Evolutionary conservation across 2,329 filamentous ascomycete species (phyloP), one percentile per base, ranked within the genome.

Genomic region (Alternaria triticimaculans): DNA sequence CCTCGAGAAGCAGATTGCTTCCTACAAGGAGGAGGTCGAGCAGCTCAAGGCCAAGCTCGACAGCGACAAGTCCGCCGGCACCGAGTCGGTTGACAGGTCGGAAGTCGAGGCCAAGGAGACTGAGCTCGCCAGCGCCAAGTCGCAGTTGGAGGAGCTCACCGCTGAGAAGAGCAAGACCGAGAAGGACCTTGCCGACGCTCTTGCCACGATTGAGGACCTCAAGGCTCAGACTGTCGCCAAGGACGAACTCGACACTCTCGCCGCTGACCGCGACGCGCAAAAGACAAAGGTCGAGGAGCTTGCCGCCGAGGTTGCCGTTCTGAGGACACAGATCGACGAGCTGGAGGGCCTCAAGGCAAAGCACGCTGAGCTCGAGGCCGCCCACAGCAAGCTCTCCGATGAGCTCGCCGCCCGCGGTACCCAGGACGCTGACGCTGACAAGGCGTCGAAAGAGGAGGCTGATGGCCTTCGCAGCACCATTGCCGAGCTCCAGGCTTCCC

Each of bases 91-190:
- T 3, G 69, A 72, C 37, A 72, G 71, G 50, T 62, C 55, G 41
- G 73, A 76, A 12, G 37, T 77, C 18, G 72, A 77, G 41, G 68
- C 73, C 20, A 80, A 79, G 67, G 70, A 75, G 23, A 64, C 61
- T 53, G 71, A 76, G 15, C 63, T 74, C 28, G 61, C 61, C 18
- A 64, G 68, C 54, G 70, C 65, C 33, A 65, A 67, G 53, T 62
- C 66, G 48, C 71, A 71, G 55, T 60, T 72, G 18, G 67, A 74
- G 43, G 50, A 66, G 37, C 58, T 70, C 8, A 63, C 66, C 7
- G 53, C 61, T 23, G 61, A 67, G 5, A 69, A 66, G 56, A 58
- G 41, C 48, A 55, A 44, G 43, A 58, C 58, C 10, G 72, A 75
- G 37, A 67, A 66, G n/a, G 62, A 64, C 11, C 65, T 74, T 20